These are phyloP conservation scores for Ciborinia camelliae DNA, from an alignment of 2,329 filamentous ascomycete species.

Conservation along the genomic window DNA sequence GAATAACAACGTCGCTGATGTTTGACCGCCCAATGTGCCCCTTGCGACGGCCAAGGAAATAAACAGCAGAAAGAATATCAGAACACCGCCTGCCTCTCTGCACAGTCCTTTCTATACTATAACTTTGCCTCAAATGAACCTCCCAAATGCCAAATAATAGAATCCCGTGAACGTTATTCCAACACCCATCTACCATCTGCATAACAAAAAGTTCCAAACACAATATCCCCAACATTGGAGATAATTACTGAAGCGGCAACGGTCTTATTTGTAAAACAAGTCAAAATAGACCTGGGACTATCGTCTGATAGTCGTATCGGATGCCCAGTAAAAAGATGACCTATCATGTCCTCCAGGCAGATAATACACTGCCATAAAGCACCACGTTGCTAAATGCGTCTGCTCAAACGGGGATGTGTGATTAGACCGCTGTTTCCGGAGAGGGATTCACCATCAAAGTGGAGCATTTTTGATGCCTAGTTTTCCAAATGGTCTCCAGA, in stretches of 20 bases:
- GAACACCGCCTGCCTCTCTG: neutral
- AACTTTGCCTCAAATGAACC: neutral
- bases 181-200: too few relatives aligned
- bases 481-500: neutral
- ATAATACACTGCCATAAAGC: neutral
- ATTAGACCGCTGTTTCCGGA: too few relatives aligned
- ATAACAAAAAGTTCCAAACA: neutral
- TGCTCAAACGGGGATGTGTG: too few relatives aligned
- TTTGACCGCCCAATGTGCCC: too few relatives aligned
- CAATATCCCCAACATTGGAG: neutral
- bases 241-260: neutral
- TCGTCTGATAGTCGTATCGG: neutral
- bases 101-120: neutral
- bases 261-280: neutral
- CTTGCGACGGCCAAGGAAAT: neutral
- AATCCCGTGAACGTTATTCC: neutral
- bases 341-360: too few relatives aligned
- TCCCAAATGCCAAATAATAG: too few relatives aligned
- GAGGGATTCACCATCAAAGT: too few relatives aligned
- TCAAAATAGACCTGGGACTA: neutral
- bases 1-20: neutral
- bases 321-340: rapidly evolving
- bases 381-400: too few relatives aligned
- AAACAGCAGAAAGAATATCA: neutral
- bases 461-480: neutral